Conservation (phyloP, 257 asterid species). For the Penstemon eatonii region DNA sequence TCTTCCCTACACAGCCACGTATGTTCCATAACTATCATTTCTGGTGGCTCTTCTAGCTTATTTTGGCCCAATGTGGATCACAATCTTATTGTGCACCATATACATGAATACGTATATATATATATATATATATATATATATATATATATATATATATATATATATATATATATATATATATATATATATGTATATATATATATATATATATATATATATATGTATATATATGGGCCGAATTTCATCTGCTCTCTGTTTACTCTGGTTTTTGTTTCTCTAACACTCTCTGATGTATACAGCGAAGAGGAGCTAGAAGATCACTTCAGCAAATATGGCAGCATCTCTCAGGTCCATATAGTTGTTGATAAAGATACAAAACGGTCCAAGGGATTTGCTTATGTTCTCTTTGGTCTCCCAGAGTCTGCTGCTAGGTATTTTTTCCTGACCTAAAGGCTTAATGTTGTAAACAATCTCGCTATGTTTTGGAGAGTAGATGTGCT, state of each 20-base stretch:
- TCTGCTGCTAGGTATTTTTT: conserved; percentile 77
- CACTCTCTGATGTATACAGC: conserved; percentile 39
- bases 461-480: conserved; percentile 6
- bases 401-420: conserved; percentile 75
- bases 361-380: conserved; percentile 82
- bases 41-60: not conserved
- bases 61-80: not conserved
- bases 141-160: too few relatives aligned
- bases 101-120: not conserved
- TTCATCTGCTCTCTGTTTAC: conserved; percentile 4
- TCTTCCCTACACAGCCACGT: conserved; percentile 87
- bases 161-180: too few relatives aligned
- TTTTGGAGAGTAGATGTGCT: not conserved
- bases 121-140: too few relatives aligned
- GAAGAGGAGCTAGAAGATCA: conserved; percentile 82
- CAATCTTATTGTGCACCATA: not conserved
- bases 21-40: conserved; percentile 27
- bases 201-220: too few relatives aligned
- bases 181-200: too few relatives aligned
- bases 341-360: conserved; percentile 81
- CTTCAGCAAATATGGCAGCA: conserved; percentile 65
- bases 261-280: conserved; percentile 16
- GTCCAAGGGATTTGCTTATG: conserved; percentile 86
- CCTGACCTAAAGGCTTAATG: conserved; percentile 10
- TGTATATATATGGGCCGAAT: not conserved